A percentile compares a stretch with the other conserved stretches of the same genome.
Evolutionary conservation across 768 basidiomycete species (phyloP).

Genomic region (Inosperma sp.): DNA sequence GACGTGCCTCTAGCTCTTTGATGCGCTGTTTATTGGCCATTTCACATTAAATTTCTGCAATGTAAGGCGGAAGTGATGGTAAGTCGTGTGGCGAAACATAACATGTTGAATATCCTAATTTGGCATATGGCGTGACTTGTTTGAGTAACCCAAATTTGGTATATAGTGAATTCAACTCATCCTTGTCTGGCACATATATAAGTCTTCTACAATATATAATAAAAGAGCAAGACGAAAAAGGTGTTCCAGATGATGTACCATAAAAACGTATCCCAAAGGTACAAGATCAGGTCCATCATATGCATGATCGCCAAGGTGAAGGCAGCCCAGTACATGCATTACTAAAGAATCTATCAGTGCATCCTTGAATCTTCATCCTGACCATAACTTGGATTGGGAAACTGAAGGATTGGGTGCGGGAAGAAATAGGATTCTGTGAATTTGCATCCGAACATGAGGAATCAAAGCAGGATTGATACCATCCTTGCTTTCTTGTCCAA

Average conservation of each 20-base stretch:
- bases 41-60: too few species aligned
- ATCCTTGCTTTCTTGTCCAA: constrained; percentile 61
- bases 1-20: neutral
- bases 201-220: too few species aligned
- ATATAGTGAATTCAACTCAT: too few species aligned
- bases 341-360: constrained; percentile 83
- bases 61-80: too few species aligned
- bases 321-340: constrained; percentile 80
- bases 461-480: constrained; percentile 80
- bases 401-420: constrained; percentile 89
- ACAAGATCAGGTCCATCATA: constrained; percentile 94
- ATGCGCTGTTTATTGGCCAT: too few species aligned
- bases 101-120: too few species aligned
- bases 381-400: constrained; percentile 95
- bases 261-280: constrained; percentile 98
- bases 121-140: too few species aligned
- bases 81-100: too few species aligned
- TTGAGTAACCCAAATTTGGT: too few species aligned
- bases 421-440: constrained; percentile 97
- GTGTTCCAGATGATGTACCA: constrained; percentile 99
- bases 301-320: constrained; percentile 98
- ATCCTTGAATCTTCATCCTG: constrained; percentile 91
- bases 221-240: constrained; percentile 82
- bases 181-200: too few species aligned
- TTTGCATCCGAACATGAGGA: constrained; percentile 94